Conservation (phyloP, 2,329 filamentous ascomycete species). For the Colletotrichum sp. region DNA sequence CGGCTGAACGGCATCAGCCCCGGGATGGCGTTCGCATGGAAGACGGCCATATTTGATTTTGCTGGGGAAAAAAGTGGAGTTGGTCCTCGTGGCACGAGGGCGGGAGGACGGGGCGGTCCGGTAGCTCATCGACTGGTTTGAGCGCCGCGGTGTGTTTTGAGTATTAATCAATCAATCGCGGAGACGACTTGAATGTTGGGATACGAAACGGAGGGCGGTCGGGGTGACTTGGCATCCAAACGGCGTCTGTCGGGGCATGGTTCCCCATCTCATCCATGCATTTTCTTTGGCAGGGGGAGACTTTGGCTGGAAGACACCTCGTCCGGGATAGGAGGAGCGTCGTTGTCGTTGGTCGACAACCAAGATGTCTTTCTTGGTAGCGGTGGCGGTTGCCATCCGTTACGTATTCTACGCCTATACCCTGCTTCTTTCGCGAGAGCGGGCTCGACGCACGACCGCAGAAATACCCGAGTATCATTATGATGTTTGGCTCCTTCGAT, state of each 20-base stretch:
- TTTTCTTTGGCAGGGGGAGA: conserved; percentile 10
- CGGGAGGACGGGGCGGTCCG: conserved; percentile 1
- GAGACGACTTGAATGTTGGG: conserved; percentile 21
- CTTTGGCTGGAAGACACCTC: conserved; percentile 14
- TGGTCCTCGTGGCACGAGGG: conserved; percentile 4
- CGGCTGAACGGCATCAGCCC: conserved; percentile 19
- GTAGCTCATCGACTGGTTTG: conserved; percentile 19
- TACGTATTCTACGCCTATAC: conserved; percentile 19
- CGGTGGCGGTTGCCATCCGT: conserved; percentile 15
- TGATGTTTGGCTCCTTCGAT: neutral
- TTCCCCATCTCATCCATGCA: conserved; percentile 7
- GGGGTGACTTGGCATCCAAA: conserved; percentile 19
- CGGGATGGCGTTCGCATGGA: conserved; percentile 17
- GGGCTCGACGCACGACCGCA: conserved; percentile 19
- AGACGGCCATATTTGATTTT: conserved; percentile 18
- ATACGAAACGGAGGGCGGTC: conserved; percentile 15
- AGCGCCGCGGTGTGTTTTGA: conserved; percentile 20
- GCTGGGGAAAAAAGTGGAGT: conserved; percentile 14
- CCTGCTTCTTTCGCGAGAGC: conserved; percentile 9
- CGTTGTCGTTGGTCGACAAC: conserved; percentile 13
- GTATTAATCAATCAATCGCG: conserved; percentile 21
- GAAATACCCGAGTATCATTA: conserved; percentile 22
- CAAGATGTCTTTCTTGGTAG: conserved; percentile 6
- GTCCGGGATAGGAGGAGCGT: conserved; percentile 14
- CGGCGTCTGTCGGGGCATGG: conserved; percentile 16